Evolutionary conservation across 306 rosid species (phyloP).

Genomic region (Notholithocarpus densiflorus): DNA sequence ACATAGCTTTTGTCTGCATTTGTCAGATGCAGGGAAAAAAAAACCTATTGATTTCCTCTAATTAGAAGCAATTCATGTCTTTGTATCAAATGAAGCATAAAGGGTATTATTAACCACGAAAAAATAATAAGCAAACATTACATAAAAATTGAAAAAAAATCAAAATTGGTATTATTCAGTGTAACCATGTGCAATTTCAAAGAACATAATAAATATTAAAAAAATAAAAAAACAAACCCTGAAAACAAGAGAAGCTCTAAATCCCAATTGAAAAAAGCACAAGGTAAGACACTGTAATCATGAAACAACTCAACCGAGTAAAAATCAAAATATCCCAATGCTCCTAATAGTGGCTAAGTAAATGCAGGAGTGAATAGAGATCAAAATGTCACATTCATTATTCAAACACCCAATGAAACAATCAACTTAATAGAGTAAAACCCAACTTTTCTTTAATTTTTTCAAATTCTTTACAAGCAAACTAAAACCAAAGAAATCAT

Average conservation of each 20-base stretch:
- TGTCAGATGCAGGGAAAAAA: not conserved
- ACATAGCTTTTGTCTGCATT: not conserved
- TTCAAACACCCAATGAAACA: too few relatives aligned
- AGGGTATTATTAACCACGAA: not conserved
- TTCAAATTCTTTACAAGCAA: not conserved
- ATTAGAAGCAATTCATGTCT: not conserved
- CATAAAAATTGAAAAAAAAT: not conserved
- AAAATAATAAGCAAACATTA: not conserved
- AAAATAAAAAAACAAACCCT: not conserved
- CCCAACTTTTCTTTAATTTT: not conserved
- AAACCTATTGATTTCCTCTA: not conserved
- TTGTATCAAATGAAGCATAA: not conserved
- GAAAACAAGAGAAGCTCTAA: not conserved
- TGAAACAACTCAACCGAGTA: not conserved
- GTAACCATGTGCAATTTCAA: not conserved
- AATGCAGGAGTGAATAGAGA: too few relatives aligned
- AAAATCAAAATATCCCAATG: too few relatives aligned
- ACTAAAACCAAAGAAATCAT: not conserved
- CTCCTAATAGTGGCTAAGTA: too few relatives aligned
- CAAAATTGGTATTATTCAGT: not conserved
- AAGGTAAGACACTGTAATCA: not conserved
- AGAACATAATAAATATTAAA: not conserved
- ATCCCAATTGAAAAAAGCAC: not conserved
- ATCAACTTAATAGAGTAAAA: not conserved
- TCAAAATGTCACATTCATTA: too few relatives aligned